These are phyloP conservation scores for Fusarium stilboides DNA, from an alignment of 2,329 filamentous ascomycete genomes.

Conservation along the genomic window DNA sequence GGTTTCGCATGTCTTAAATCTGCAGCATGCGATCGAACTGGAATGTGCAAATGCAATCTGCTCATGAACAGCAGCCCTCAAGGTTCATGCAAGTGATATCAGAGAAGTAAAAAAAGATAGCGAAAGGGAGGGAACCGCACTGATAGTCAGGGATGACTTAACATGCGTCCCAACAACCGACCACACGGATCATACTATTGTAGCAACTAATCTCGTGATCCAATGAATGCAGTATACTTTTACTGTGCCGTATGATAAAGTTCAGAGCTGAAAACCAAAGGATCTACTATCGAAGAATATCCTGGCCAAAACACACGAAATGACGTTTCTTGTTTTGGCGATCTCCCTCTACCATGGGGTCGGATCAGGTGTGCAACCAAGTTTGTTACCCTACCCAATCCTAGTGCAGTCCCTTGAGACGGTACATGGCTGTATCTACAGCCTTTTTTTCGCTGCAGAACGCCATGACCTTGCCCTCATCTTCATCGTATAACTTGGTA, in stretches of 20 bases:
- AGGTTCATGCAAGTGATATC: slow-evolving; percentile 18
- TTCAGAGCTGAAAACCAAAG: slow-evolving; percentile 15
- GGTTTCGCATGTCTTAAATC: slow-evolving; percentile 23
- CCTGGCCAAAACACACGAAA: slow-evolving; percentile 1
- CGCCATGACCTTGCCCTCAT: slow-evolving; percentile 6
- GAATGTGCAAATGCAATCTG: slow-evolving; percentile 4
- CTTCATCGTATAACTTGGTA: slow-evolving; percentile 3
- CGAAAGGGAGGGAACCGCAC: slow-evolving; percentile 1
- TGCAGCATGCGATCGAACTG: slow-evolving; percentile 12
- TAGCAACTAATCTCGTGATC: slow-evolving; percentile 4
- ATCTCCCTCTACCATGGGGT: slow-evolving; percentile 9
- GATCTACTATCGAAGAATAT: slow-evolving; percentile 1
- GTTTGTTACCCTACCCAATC: not conserved
- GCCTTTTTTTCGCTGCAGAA: slow-evolving; percentile 4
- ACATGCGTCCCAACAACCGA: slow-evolving; percentile 15
- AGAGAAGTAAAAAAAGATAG: not conserved
- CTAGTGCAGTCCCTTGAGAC: not conserved
- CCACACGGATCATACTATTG: slow-evolving; percentile 13
- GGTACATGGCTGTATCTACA: not conserved
- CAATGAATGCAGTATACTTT: slow-evolving; percentile 21
- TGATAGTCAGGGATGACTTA: slow-evolving; percentile 8
- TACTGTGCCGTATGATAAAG: slow-evolving; percentile 31
- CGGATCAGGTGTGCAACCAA: not conserved
- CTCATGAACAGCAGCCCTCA: slow-evolving; percentile 1
- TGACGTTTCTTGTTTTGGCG: slow-evolving; percentile 16